Evolutionary conservation across 495 filamentous ascomycete genomes (phyloP).

Genomic region (Penicillium flavigenum): DNA sequence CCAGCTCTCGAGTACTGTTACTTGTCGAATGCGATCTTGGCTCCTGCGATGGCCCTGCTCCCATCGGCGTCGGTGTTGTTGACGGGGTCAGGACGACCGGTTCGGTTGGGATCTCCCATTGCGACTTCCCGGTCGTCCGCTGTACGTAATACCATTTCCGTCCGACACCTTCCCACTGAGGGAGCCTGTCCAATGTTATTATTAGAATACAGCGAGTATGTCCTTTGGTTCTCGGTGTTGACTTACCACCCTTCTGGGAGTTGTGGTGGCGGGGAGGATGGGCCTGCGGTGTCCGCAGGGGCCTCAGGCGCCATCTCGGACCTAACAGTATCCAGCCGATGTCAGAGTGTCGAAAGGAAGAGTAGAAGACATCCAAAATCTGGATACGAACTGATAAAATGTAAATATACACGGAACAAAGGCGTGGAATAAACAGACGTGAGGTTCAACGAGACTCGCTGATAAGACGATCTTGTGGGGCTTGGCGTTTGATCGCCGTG

Average conservation of each 20-base stretch:
- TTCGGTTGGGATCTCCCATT: conserved; percentile 75
- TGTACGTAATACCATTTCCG: conserved; percentile 82
- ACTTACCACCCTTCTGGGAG: conserved; percentile 69
- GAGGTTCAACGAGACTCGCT: conserved; percentile 7
- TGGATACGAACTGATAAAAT: not conserved
- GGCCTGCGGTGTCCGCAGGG: conserved; percentile 65
- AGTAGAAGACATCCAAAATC: conserved; percentile 1
- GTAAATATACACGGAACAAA: conserved; percentile 4
- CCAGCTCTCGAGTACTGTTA: conserved; percentile 17
- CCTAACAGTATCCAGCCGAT: not conserved
- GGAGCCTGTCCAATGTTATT: conserved; percentile 50
- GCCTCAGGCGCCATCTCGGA: conserved; percentile 33
- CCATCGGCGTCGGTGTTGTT: conserved; percentile 35
- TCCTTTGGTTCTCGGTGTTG: conserved; percentile 1
- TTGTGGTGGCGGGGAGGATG: conserved; percentile 65
- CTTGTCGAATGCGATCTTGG: conserved; percentile 23
- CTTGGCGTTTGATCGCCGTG: conserved; percentile 25
- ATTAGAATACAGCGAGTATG: not conserved
- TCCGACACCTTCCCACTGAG: conserved; percentile 74
- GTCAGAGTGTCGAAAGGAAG: not conserved
- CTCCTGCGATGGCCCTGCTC: conserved; percentile 32
- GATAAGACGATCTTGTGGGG: conserved; percentile 30
- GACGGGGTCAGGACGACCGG: conserved; percentile 48
- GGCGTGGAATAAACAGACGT: not conserved
- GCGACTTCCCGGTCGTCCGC: conserved; percentile 68